phyloP scores from a whole-genome alignment of 73 alveolate genomes.

The Tetrahymena elliotti region DNA sequence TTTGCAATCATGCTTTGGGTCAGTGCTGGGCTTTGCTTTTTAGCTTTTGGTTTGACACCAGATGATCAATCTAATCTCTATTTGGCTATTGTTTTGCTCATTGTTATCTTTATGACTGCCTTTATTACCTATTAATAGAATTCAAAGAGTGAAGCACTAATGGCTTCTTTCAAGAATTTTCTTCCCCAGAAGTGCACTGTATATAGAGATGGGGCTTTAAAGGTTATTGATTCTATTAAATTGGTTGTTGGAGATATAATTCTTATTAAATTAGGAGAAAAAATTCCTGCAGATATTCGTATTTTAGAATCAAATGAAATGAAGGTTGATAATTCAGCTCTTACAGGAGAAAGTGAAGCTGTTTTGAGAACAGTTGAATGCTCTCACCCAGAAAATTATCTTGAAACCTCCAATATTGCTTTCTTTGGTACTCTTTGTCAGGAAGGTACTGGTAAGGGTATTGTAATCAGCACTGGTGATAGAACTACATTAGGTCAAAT shows the following conservation, averaged over 20 bases:
- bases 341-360: conserved; percentile 92
- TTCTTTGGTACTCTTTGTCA: conserved; percentile 85
- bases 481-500: conserved; percentile 88
- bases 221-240: conserved; percentile 55
- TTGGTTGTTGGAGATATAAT: conserved; percentile 92
- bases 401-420: conserved; percentile 79
- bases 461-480: conserved; percentile 87
- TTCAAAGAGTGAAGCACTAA: conserved; percentile 76
- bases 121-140: conserved; percentile 58
- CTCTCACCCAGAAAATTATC: conserved; percentile 71
- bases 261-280: conserved; percentile 86
- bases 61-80: conserved; percentile 57
- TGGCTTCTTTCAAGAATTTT: conserved; percentile 75
- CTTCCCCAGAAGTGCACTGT: conserved; percentile 52
- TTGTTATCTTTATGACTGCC: conserved; percentile 71
- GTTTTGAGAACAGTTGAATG: conserved; percentile 52
- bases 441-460: conserved; percentile 85
- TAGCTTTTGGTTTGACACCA: conserved; percentile 71
- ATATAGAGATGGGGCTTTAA: conserved; percentile 65
- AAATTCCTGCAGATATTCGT: conserved; percentile 94
- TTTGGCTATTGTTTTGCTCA: conserved; percentile 70
- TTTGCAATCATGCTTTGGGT: conserved; percentile 80
- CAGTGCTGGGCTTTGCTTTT: conserved; percentile 70
- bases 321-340: conserved; percentile 88
- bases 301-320: conserved; percentile 74